Evolutionary conservation across 768 basidiomycete genomes (phyloP), one percentile per base, ranked within the genome.

Genomic region (Leccinum disarticulatum): DNA sequence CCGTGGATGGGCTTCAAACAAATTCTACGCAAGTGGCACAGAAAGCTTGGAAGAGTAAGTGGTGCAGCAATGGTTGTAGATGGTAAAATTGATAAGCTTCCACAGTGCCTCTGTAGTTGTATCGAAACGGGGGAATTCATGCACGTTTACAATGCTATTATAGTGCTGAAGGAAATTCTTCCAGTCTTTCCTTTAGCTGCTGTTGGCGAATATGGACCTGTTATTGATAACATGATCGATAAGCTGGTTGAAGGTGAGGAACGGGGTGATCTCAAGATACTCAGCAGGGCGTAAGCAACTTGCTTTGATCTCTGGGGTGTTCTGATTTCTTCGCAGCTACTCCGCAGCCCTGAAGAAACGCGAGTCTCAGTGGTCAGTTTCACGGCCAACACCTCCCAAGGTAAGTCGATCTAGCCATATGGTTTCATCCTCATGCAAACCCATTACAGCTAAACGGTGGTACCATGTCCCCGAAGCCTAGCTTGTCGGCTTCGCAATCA

Each of bases 61-160:
- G 4, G 6, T 55, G 35, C 13, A 49, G 2, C 30, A n/a, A 6
- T 3, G n/a, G 27, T 25, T 22, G 2, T 14, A 19, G 36, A 33
- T 31, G 47, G 41, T 48, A n/a, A 52, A 46, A 56, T 54, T 61
- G 15, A 58, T 1, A 14, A 19, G 25, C 31, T 36, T 41, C 59
- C 35, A 19, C 67, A 95, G 95, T 86, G 85, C 57, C 85, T 98
- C 64, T 78, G 81, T 19, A 88, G 86, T 33, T 94, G 90, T 69
- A 88, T 98, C 61, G 83, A 87, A 67, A 89, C 94, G 2, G 85
- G 84, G 53, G 95, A 95, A 68, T 98, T 95, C 72, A 96, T 98
- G 91, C 94, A 94, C 67, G 91, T 98, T 56, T 95, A 96, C 74
- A 99, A 99, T 70, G 83, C 93, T n/a, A 91, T 98, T 73, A 85